These are phyloP conservation scores for Ophiosphaerella herpotricha DNA, from an alignment of 2,329 filamentous ascomycete species.

Conservation along the genomic window DNA sequence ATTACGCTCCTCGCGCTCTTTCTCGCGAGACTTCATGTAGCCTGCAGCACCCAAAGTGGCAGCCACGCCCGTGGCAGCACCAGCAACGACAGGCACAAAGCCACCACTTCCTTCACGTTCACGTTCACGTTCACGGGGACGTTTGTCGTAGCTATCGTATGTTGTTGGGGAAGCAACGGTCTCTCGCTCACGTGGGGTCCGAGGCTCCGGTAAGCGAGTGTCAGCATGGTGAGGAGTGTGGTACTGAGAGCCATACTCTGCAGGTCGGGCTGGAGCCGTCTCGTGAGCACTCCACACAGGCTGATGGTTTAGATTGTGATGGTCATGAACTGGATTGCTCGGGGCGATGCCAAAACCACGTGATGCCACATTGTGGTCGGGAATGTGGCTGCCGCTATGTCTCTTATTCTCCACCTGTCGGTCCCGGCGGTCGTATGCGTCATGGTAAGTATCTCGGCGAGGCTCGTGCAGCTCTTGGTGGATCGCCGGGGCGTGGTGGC, in stretches of 20 bases:
- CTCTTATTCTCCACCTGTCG: slow-evolving; percentile 48
- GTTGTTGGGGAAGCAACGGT: slow-evolving; percentile 7
- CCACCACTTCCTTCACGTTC: slow-evolving; percentile 23
- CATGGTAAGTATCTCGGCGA: slow-evolving; percentile 47
- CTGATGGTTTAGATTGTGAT: slow-evolving; percentile 46
- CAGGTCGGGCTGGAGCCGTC: slow-evolving; percentile 7
- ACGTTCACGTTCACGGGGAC: slow-evolving; percentile 37
- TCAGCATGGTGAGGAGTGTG: slow-evolving; percentile 35
- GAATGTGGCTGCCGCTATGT: slow-evolving; percentile 38
- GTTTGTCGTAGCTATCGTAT: slow-evolving; percentile 36
- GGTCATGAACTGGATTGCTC: slow-evolving; percentile 34
- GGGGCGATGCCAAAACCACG: slow-evolving; percentile 55
- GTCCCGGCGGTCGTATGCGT: slow-evolving; percentile 51
- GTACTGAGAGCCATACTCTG: slow-evolving; percentile 27
- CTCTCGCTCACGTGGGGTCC: slow-evolving; percentile 29
- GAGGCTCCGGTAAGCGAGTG: slow-evolving; percentile 37
- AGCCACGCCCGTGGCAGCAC: slow-evolving; percentile 35
- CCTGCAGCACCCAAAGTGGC: slow-evolving; percentile 37
- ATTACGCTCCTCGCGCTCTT: slow-evolving; percentile 41
- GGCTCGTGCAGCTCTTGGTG: slow-evolving; percentile 53
- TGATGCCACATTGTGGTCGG: slow-evolving; percentile 51
- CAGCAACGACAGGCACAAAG: slow-evolving; percentile 31
- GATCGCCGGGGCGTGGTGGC: slow-evolving; percentile 49
- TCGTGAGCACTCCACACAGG: slow-evolving; percentile 31
- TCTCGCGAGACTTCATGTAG: slow-evolving; percentile 37